Base-by-base conservation (phyloP, 163 green algal genomes). In the Scenedesmus sp. region DNA sequence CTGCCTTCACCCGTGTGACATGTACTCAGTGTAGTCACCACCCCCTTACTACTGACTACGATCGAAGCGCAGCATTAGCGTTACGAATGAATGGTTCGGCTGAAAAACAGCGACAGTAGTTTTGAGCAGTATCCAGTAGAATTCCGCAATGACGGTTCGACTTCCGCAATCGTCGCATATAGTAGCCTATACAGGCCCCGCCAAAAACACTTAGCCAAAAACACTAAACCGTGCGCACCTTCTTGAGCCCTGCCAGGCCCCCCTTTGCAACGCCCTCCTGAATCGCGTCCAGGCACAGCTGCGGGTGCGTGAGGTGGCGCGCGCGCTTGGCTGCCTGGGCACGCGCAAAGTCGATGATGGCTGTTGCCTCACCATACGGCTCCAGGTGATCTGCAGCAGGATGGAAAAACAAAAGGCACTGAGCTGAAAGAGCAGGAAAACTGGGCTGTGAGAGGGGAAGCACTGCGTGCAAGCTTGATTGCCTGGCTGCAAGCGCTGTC, bases 211-310 rank as follows among this genome's bases (percentile, higher is more conserved):
- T 46, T 1, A 0, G 34, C 34, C 34, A 46, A 46, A 46, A 46
- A 46, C 34, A 46, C 34, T 76, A 66, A 99, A 93, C 52, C n/a
- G 57, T n/a, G 16, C 92, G 7, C 82, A 98, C 97, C 95, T 97
- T 96, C 8, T 93, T 91, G 18, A 99, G 95, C 4, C 98, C 98
- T 2, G 93, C 96, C 0, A 93, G 79, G 4, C 98, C 97, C 13
- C 98, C 98, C 46, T 97, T 85, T 84, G 96, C 92, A 7, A 99
- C 92, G 59, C 98, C 98, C 8, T 81, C 70, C 88, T 97, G 88
- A 60, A 99, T 96, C 8, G 97, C 98, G 87, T 99, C 98, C 79
- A 99, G 92, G 94, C 98, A 99, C 55, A 99, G 94, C 93, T 97
- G 96, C 55, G 98, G 98, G 95, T 99, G 98, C 76, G 85, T 76